Evolutionary conservation across 441 rosid species (phyloP), one percentile per base, ranked within the genome.

Genomic region (Pelargonium fulgidum): DNA sequence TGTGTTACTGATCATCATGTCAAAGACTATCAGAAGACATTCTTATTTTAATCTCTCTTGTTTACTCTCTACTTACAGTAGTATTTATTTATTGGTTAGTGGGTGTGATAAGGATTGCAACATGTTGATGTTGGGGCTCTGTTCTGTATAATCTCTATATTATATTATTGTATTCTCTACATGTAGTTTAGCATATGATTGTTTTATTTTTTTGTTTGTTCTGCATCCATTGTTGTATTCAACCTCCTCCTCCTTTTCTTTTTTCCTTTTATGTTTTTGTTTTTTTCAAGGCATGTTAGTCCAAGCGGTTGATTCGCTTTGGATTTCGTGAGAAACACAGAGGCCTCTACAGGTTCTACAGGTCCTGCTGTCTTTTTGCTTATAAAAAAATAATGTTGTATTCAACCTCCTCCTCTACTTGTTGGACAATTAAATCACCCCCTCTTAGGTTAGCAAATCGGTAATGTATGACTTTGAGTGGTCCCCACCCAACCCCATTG

Each of bases 11-110:
- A 24, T 24, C 29, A 24, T 24, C 80, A 62, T 70, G 78, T 75
- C 81, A 77, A 72, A 65, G 77, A 78, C 73, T 73, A 72, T 24
- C 29, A 67, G 78, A 65, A 67, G 68, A 26, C 72, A 58, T 10
- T 63, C n/a, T 61, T 81, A 65, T 69, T 79, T 74, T 70, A 70
- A 47, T 72, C 14, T 52, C 61, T 2, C 69, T 52, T 61, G 16
- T 64, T 39, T 14, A 11, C 47, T 64, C 2, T 26, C 59, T 71
- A 19, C 12, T 59, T 16, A 39, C 45, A 19, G 22, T 19, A 9
- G 62, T 19, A 65, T 52, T 78, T 74, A 42, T 77, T 78, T 62
- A 67, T 72, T 78, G 65, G 7, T 64, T 63, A 64, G 62, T 71
- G 73, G 77, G 73, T 70, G 72, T 65, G 36, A 69, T 67, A 74